Percentiles rank a stretch among this genome's conserved stretches.
Conservation (phyloP, 371 early-diverging fungal genomes). For the Blakeslea trispora region DNA sequence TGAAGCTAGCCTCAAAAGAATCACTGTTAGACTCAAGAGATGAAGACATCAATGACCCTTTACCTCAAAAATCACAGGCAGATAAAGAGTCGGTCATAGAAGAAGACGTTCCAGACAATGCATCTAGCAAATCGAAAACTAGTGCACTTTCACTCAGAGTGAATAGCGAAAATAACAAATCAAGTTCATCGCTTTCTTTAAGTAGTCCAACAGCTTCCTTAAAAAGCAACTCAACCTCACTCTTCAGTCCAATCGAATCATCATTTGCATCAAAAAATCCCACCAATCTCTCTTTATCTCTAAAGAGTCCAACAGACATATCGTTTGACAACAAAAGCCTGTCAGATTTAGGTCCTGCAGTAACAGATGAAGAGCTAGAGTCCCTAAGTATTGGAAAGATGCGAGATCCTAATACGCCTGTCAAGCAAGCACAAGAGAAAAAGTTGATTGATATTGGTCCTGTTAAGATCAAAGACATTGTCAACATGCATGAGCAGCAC, state of each 20-base stretch:
- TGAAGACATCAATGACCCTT: neutral
- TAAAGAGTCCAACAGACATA: neutral
- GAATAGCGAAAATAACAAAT: too few relatives aligned
- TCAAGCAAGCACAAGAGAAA: neutral
- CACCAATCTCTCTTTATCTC: neutral
- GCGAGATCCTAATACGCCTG: too few relatives aligned
- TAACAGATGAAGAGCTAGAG: neutral
- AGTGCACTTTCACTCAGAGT: too few relatives aligned
- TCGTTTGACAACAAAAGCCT: neutral
- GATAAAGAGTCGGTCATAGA: too few relatives aligned
- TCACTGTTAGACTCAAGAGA: neutral
- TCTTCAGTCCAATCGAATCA: neutral
- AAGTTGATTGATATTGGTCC: neutral
- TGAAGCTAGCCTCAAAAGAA: constrained; percentile 10
- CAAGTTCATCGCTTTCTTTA: neutral
- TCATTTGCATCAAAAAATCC: neutral
- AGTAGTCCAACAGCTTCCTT: neutral
- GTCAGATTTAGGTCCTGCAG: neutral
- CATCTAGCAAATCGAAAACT: too few relatives aligned
- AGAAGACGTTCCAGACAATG: too few relatives aligned
- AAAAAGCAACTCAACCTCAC: neutral
- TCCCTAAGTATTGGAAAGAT: neutral
- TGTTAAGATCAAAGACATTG: constrained; percentile 23
- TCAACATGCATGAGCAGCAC: constrained; percentile 25
- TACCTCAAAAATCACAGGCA: neutral